phyloP scores from a whole-genome alignment of 139 green algal species.

The Closterium sp. region DNA sequence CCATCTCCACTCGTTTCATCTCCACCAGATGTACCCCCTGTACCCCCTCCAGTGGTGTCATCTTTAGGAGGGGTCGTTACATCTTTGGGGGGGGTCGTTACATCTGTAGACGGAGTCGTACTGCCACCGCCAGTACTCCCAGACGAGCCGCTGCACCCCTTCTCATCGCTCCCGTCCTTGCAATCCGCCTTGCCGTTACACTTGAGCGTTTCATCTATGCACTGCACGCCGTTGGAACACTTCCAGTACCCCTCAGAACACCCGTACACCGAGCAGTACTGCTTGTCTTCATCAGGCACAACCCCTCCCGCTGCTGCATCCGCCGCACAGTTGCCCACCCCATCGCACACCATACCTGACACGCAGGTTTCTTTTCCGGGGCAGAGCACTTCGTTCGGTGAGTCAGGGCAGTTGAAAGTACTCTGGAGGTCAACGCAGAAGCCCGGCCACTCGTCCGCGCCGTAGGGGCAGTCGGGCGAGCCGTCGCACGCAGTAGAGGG shows the following conservation, averaged over 20 bases:
- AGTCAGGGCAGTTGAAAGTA: not conserved
- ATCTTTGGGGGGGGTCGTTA: not conserved
- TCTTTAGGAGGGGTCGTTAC: not conserved
- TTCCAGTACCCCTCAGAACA: not conserved
- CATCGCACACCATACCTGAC: not conserved
- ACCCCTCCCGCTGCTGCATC: not conserved
- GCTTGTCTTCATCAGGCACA: not conserved
- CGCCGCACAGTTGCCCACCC: not conserved
- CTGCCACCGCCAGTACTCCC: not conserved
- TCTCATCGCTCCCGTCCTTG: not conserved
- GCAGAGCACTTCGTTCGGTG: not conserved
- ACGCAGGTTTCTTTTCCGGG: not conserved
- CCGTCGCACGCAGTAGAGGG: too few species aligned
- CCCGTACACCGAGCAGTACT: not conserved
- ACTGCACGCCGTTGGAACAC: not conserved
- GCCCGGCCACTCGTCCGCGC: too few species aligned
- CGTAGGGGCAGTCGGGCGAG: too few species aligned
- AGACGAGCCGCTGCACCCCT: not conserved
- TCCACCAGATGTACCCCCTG: not conserved
- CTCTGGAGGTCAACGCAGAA: too few species aligned
- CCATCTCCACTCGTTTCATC: not conserved
- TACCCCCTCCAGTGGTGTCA: not conserved
- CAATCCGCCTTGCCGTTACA: not conserved
- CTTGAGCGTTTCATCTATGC: not conserved
- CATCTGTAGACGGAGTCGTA: not conserved